Base-by-base conservation (phyloP, 176 grass and related monocot genomes). In the Cocos nucifera region DNA sequence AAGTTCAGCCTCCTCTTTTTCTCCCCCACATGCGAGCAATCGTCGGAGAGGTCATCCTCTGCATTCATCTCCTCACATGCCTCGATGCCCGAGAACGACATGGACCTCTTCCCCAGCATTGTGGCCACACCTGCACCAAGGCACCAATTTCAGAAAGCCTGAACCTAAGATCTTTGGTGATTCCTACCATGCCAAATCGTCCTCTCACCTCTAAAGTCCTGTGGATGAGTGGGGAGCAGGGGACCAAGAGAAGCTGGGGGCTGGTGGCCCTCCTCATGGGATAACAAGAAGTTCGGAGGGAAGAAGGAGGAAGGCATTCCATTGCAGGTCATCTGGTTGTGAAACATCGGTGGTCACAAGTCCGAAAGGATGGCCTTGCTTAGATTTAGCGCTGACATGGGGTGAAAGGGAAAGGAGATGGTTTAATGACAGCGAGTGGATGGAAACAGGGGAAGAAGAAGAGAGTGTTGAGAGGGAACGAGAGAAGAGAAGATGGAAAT, bases 1-100 rank as follows among this genome's bases (percentile, higher is more conserved):
- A 61, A 27, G 15, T 61, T 61, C 4, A 61, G 58, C 58, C 58
- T 61, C 58, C n/a, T 61, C 58, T 61, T 61, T 15, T 61, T 61
- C 58, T 61, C 58, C 28, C 58, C 58, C 16, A 17, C 26, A 8
- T 29, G 22, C 15, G 58, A 61, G 17, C 58, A 27, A 39, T 61
- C 58, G 0, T 61, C 58, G 5, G 58, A 61, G 58, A 61, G 25
- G 15, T 61, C 58, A 5, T 61, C 58, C 27, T 61, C 58, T n/a
- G 30, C 30, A 18, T 61, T 24, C 58, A 61, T 35, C 27, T 61
- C 58, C 58, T 61, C 58, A 7, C 58, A 35, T 0, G 26, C 58
- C 17, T 61, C 58, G 2, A 61, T 9, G 15, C 58, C 58, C 5
- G 27, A 8, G 16, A 61, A 32, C 1, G 24, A 61, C 27, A 61